Evolutionary conservation across 768 basidiomycete species (phyloP), one percentile per base, ranked within the genome.

Genomic region (Phaffia australis): DNA sequence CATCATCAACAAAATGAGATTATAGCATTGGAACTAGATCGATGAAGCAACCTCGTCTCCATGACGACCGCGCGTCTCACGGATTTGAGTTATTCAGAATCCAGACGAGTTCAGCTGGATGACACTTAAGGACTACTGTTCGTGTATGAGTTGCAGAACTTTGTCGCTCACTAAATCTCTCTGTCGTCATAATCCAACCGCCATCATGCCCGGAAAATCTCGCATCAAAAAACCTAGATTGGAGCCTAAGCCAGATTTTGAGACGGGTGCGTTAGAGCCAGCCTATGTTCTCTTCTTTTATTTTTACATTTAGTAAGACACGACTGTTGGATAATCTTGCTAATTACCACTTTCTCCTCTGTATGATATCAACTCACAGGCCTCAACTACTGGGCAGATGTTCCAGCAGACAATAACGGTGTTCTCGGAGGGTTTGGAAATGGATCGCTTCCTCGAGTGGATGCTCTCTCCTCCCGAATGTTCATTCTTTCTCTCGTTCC

Each of bases 391-490:
- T 67, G 66, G 66, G 66, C 59, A 30, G 48, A 60, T 25, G 50
- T 67, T 47, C 66, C 66, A 0, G 67, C 67, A 3, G 63, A 62
- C 21, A 55, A 55, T 35, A 55, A 69, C 48, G 67, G 67, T 32
- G 67, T 69, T 25, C 63, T 69, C 23, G 67, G 67, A 3, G 67
- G 67, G 0, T 69, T 69, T 48, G 67, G 67, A 18, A 47, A 69
- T 52, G 67, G 51, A 87, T 83, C 91, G 52, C 83, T 97, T 25
- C 93, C 94, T 0, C 84, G 91, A 48, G 79, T 97, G 71, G 94
- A 99, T 76, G 82, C 91, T 5, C 82, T 95, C 19, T 87, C 89
- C 50, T 94, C 92, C 1, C 84, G 94, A 47, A 85, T 89, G 47
- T 87, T 98, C 75, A 81, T 94, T 67, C 82, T 94, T 42, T 81